Evolutionary conservation across 2,329 filamentous ascomycete genomes (phyloP), one percentile per base, ranked within the genome.

Genomic region (Zopfia rhizophila): DNA sequence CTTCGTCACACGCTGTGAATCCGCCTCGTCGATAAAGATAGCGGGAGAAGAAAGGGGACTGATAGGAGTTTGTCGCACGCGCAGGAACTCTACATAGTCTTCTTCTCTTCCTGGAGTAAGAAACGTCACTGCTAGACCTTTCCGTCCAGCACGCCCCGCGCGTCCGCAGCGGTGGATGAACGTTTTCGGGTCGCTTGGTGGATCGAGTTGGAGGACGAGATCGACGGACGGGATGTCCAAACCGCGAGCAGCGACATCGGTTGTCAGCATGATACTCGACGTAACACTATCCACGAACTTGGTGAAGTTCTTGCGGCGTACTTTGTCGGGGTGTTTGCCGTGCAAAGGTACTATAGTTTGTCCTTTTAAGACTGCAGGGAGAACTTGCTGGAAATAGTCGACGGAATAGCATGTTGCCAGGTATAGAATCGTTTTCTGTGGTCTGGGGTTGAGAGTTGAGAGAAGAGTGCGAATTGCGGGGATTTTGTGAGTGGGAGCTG

Each of bases 391-490:
- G 68, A 96, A 95, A 73, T 97, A 97, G 70, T 97, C 93, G 49
- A 99, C 94, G 1, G 90, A 89, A 22, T 91, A 92, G 69, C 94
- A 97, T 2, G 93, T 97, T 0, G 92, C 95, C 16, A 97, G 80
- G 68, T 97, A 99, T 40, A 97, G 80, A 41, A 99, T 97, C 22
- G 86, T 88, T 64, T 92, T 91, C 55, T 92, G 86, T 0, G 93
- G 93, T 4, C 79, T 81, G 1, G 89, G 83, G n/a, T 88, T 79
- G 16, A 96, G 72, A 11, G 82, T 79, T 14, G 83, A 77, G 3
- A 97, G 78, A 0, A 97, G 78, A 21, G 86, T 82, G 36, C 84
- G 80, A 2, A 96, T 73, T 0, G 87, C 83, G 0, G 90, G 88
- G 24, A 96, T 77, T 70, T 96, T 97, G 52, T 93, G 86, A 13